Conservation (phyloP, 352 stramenopile species). For the Blastocystis sp. region DNA sequence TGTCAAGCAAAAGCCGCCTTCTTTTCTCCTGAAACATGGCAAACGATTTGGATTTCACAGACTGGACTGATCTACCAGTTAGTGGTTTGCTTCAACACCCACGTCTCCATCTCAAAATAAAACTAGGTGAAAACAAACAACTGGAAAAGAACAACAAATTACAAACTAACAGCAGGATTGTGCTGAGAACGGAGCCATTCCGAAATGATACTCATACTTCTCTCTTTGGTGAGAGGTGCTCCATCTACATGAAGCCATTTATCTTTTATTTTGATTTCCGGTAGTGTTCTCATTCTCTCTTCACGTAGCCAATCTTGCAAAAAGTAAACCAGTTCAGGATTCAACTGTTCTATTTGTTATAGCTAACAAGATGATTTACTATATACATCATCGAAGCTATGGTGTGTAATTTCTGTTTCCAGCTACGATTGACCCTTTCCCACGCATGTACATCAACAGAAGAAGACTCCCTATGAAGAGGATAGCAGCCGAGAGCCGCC, state of each 20-base stretch:
- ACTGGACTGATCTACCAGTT: neutral
- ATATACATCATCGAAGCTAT: neutral
- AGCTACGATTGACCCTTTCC: neutral
- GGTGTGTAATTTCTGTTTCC: neutral
- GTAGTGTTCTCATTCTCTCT: neutral
- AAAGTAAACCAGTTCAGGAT: conserved; percentile 29
- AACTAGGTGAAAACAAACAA: neutral
- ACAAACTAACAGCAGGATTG: neutral
- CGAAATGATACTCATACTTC: neutral
- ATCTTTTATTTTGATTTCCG: conserved; percentile 16
- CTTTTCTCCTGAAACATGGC: conserved; percentile 36
- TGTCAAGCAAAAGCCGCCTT: neutral
- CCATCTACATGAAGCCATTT: conserved; percentile 17
- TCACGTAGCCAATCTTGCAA: conserved; percentile 41
- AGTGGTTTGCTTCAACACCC: neutral
- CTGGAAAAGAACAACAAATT: neutral
- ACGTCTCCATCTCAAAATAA: neutral
- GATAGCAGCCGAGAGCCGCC: conserved; percentile 27
- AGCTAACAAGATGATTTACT: neutral
- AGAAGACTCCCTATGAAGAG: neutral
- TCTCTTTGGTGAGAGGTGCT: neutral
- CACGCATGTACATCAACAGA: neutral
- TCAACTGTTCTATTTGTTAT: neutral
- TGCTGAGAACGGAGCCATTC: neutral
- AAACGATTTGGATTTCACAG: conserved; percentile 18